phyloP scores from a whole-genome alignment of 1,284 basidiomycete species.

The Waitea zeae region DNA sequence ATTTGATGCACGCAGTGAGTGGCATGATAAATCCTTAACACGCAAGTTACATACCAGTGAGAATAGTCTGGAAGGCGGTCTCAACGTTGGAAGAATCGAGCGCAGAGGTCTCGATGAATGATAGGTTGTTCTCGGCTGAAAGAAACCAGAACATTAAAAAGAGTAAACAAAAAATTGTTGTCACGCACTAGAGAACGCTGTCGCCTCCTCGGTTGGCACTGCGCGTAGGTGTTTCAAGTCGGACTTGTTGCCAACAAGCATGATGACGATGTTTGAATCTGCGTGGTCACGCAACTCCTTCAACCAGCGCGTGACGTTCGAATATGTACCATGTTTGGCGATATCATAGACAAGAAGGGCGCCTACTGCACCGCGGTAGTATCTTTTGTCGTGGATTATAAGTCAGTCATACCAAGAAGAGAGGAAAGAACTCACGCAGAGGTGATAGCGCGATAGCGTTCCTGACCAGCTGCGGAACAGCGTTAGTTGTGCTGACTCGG shows the following conservation, averaged over 20 bases:
- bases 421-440: too few species aligned
- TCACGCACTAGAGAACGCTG: conserved; percentile 68
- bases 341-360: conserved; percentile 89
- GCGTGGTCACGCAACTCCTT: conserved; percentile 95
- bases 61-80: conserved; percentile 90
- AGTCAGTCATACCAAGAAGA: background rate
- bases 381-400: conserved; percentile 45
- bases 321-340: conserved; percentile 90
- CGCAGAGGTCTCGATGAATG: conserved; percentile 98
- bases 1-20: too few species aligned
- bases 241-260: conserved; percentile 93
- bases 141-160: background rate
- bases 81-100: conserved; percentile 99
- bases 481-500: background rate
- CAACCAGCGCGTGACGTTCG: conserved; percentile 94
- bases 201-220: conserved; percentile 91
- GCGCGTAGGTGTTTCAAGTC: conserved; percentile 96
- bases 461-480: conserved; percentile 78
- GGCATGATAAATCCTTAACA: background rate
- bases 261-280: conserved; percentile 87
- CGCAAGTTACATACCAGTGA: conserved; percentile 80
- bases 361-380: conserved; percentile 96
- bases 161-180: too few species aligned
- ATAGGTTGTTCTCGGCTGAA: conserved; percentile 66
- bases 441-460: conserved; percentile 97